Percentiles rank a stretch among this genome's conserved stretches.
Conservation (phyloP, 2,329 filamentous ascomycete species). For the Cryphonectria radicalis region DNA sequence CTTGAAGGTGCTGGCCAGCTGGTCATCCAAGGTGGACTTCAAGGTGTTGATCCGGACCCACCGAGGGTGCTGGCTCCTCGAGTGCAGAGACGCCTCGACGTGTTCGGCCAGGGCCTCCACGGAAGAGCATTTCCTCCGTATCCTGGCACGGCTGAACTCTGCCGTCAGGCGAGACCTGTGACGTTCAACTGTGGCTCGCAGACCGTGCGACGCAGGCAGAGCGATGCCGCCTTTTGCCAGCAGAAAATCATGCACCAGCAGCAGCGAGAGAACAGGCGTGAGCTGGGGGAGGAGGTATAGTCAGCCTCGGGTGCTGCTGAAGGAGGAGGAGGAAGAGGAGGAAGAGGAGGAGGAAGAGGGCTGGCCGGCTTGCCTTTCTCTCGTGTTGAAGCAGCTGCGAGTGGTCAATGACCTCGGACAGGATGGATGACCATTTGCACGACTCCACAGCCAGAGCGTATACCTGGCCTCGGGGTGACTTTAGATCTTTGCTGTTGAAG, state of each 20-base stretch:
- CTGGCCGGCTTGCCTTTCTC: conserved; percentile 69
- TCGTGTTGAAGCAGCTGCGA: conserved; percentile 78
- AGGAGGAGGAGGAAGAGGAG: conserved; percentile 4
- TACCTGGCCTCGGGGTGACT: conserved; percentile 78
- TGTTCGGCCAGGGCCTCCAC: conserved; percentile 67
- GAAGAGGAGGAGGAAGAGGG: conserved; percentile 8
- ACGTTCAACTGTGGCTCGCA: conserved; percentile 74
- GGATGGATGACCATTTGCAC: conserved; percentile 84
- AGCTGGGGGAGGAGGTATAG: conserved; percentile 57
- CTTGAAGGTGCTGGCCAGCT: conserved; percentile 76
- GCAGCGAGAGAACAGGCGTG: conserved; percentile 75
- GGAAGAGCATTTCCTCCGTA: conserved; percentile 71
- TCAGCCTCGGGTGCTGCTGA: conserved; percentile 34
- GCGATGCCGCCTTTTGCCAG: conserved; percentile 82
- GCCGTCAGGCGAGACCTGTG: conserved; percentile 82
- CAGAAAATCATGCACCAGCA: conserved; percentile 85
- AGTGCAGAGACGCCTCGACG: conserved; percentile 56
- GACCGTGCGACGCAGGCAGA: conserved; percentile 76
- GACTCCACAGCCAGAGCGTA: conserved; percentile 88
- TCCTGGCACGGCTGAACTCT: conserved; percentile 79
- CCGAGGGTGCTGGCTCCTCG: conserved; percentile 70
- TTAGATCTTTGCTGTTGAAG: conserved; percentile 74
- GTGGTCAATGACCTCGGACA: conserved; percentile 89
- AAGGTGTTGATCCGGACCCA: conserved; percentile 91
- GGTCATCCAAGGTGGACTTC: conserved; percentile 69